Percentiles rank a stretch among this genome's conserved stretches.
Evolutionary conservation across 2,329 filamentous ascomycete genomes (phyloP).

Genomic region (Diplodia corticola): DNA sequence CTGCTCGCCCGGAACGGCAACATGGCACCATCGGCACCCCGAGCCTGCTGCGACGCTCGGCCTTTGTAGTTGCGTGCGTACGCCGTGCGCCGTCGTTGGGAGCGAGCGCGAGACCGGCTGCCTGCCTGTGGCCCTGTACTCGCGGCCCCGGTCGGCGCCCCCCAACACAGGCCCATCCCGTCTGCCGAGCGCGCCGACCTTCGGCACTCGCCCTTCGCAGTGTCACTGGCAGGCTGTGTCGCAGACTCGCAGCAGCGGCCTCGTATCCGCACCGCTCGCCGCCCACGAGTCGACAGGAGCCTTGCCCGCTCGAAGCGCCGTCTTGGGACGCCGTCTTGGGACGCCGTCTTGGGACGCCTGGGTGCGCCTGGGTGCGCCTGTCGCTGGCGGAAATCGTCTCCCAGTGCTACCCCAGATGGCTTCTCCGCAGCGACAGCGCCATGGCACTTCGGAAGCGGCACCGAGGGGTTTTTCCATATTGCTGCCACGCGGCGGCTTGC

Average conservation of each 20-base stretch:
- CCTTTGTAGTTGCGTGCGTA: background rate
- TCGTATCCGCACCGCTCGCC: background rate
- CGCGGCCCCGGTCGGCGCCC: background rate
- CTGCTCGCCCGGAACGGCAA: background rate
- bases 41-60: conserved; percentile 17
- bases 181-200: conserved; percentile 2
- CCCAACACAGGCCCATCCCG: background rate
- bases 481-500: background rate
- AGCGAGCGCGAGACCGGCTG: background rate
- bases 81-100: background rate
- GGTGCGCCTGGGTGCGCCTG: background rate
- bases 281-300: background rate
- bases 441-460: background rate
- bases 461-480: background rate
- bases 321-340: too few relatives aligned
- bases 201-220: background rate
- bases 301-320: background rate
- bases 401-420: background rate
- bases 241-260: background rate
- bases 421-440: background rate
- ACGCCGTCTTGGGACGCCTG: too few relatives aligned
- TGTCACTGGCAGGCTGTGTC: background rate
- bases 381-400: background rate
- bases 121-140: background rate
- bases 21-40: conserved; percentile 5